phyloP scores from a whole-genome alignment of 169 alveolate genomes.

The Perkinsus olseni region DNA sequence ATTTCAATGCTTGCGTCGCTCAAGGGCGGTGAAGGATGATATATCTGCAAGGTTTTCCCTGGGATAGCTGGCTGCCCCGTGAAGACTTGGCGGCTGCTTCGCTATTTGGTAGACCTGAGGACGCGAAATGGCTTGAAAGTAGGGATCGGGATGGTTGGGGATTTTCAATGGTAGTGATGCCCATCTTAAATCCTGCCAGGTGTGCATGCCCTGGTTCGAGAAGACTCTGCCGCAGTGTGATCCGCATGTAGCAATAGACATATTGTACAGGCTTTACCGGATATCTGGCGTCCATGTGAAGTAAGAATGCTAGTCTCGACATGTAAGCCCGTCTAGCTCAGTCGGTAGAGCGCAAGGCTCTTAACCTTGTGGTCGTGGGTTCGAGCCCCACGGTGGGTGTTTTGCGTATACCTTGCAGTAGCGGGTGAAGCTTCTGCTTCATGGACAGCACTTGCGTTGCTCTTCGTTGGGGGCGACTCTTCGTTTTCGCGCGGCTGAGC shows the following conservation, averaged over 20 bases:
- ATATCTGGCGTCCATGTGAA: neutral
- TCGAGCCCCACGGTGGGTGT: conserved; percentile 82
- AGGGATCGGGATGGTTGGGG: no score
- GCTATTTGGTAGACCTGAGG: neutral
- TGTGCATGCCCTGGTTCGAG: neutral
- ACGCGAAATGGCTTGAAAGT: neutral
- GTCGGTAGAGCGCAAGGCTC: conserved; percentile 99
- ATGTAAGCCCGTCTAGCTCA: conserved; percentile 98
- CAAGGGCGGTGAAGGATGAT: neutral
- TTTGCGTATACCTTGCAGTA: no score
- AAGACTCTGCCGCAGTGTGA: neutral
- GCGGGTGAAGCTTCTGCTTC: no score
- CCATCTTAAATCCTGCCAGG: neutral
- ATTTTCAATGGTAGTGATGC: neutral
- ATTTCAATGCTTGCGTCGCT: no score
- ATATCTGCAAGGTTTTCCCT: neutral
- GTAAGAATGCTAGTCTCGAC: neutral
- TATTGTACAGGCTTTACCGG: neutral
- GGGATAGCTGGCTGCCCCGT: neutral
- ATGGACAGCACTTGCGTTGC: no score
- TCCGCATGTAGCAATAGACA: neutral
- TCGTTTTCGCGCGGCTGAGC: no score
- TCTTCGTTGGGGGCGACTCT: no score
- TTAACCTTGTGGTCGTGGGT: conserved; percentile 98
- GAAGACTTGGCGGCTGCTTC: neutral